These are phyloP conservation scores for Pestalotiopsis sp. DNA, from an alignment of 2,329 filamentous ascomycete species.

Conservation along the genomic window DNA sequence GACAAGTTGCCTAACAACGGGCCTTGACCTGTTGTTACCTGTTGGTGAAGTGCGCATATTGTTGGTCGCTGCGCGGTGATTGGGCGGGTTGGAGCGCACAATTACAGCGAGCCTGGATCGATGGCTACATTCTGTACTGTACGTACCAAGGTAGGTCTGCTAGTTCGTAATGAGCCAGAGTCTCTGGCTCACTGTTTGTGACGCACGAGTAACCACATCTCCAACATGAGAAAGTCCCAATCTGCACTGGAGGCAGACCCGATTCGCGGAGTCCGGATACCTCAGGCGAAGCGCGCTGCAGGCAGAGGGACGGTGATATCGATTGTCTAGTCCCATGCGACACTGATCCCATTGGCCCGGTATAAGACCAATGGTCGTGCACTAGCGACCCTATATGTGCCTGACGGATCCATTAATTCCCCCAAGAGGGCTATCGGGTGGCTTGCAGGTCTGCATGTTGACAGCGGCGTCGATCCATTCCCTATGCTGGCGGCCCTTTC, in stretches of 20 bases:
- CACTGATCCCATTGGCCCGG: not conserved
- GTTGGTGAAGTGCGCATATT: not conserved
- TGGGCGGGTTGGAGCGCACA: not conserved
- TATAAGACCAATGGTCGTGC: not conserved
- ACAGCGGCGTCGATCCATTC: not conserved
- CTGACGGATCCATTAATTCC: constrained; percentile 1
- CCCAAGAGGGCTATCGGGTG: not conserved
- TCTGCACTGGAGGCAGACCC: not conserved
- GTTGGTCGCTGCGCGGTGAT: not conserved
- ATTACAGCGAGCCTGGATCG: not conserved
- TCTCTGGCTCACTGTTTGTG: not conserved
- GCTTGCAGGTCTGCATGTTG: not conserved
- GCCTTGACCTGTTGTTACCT: not conserved
- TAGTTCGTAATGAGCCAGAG: not conserved
- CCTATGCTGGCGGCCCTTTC: not conserved
- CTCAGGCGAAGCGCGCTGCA: not conserved
- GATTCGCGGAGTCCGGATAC: constrained; percentile 1
- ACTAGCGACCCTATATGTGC: not conserved
- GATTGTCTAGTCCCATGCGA: not conserved
- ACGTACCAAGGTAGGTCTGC: not conserved
- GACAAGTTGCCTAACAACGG: not conserved
- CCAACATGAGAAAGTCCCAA: not conserved
- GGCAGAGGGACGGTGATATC: not conserved
- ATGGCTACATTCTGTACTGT: not conserved
- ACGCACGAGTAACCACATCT: not conserved